Conservation (phyloP, 1,284 basidiomycete species). For the Crucibulum cyathiforme region DNA sequence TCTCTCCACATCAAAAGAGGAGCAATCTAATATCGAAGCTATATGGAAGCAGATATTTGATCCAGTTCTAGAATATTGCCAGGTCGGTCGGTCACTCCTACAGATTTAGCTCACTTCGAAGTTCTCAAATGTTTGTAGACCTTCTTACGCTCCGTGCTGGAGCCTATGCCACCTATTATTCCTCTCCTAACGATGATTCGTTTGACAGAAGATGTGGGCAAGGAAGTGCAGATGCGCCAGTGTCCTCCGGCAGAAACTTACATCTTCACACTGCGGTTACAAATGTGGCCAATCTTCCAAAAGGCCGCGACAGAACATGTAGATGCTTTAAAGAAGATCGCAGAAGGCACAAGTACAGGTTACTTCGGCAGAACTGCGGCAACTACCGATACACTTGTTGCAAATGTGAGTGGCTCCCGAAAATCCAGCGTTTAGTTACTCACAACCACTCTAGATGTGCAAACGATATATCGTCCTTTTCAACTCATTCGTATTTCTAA, state of each 20-base stretch:
- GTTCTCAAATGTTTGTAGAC: slow-evolving; percentile 48
- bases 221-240: slow-evolving; percentile 75
- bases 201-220: slow-evolving; percentile 78
- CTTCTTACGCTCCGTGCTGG: slow-evolving; percentile 69
- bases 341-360: slow-evolving; percentile 68
- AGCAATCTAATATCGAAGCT: slow-evolving; percentile 59
- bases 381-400: slow-evolving; percentile 74
- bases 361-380: slow-evolving; percentile 70
- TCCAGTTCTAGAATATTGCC: slow-evolving; percentile 83
- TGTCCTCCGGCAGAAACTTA: slow-evolving; percentile 82
- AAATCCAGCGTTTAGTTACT: slow-evolving; percentile 1
- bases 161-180: slow-evolving; percentile 73
- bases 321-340: slow-evolving; percentile 81
- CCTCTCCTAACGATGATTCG: slow-evolving; percentile 89
- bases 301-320: slow-evolving; percentile 86
- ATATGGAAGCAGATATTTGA: slow-evolving; percentile 94
- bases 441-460: slow-evolving; percentile 47
- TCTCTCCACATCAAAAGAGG: slow-evolving; percentile 56
- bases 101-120: not conserved
- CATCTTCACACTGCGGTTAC: slow-evolving; percentile 78
- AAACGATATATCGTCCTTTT: slow-evolving; percentile 80
- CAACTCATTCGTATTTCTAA: slow-evolving; percentile 79
- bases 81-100: slow-evolving; percentile 49
- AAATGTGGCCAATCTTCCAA: slow-evolving; percentile 92
- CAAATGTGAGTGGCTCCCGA: slow-evolving; percentile 53